Conservation (phyloP, 1,139 yeast species). For the Petasospora rhodanensis region DNA sequence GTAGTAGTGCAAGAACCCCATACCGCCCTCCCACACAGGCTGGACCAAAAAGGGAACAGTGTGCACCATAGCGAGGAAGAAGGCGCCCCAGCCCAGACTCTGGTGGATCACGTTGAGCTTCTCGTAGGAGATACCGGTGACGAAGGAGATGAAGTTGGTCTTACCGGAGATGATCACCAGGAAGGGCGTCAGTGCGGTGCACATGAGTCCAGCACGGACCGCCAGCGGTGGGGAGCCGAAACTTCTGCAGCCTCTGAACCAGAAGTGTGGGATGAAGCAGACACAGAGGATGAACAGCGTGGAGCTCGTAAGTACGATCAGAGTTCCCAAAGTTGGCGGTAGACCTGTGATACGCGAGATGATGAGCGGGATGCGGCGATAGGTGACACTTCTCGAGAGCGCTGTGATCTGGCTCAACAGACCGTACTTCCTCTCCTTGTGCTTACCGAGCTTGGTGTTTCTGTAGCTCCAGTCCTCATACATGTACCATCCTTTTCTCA, state of each 20-base stretch:
- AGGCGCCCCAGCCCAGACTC: constrained; percentile 36
- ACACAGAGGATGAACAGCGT: constrained; percentile 44
- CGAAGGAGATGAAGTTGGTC: constrained; percentile 42
- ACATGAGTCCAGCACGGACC: constrained; percentile 49
- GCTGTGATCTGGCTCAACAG: constrained; percentile 29
- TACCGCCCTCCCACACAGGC: constrained; percentile 48
- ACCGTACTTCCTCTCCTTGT: constrained; percentile 6
- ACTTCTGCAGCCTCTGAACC: constrained; percentile 51
- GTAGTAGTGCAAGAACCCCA: constrained; percentile 8
- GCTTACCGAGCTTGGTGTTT: constrained; percentile 15
- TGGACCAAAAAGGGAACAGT: constrained; percentile 51
- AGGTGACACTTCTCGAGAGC: constrained; percentile 42
- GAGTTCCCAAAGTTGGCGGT: constrained; percentile 49
- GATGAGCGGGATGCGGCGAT: constrained; percentile 41
- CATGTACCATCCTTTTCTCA: constrained; percentile 38
- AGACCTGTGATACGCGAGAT: constrained; percentile 39
- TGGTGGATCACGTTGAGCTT: constrained; percentile 51
- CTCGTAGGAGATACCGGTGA: constrained; percentile 57
- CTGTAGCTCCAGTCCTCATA: constrained; percentile 34
- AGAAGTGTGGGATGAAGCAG: constrained; percentile 46
- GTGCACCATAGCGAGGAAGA: constrained; percentile 49
- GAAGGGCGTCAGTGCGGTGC: constrained; percentile 50
- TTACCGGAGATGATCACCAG: constrained; percentile 50
- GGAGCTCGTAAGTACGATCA: constrained; percentile 37
- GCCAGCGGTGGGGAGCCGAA: constrained; percentile 68